Evolutionary conservation across 2,329 filamentous ascomycete genomes (phyloP).

Genomic region (Fusarium heterosporum): DNA sequence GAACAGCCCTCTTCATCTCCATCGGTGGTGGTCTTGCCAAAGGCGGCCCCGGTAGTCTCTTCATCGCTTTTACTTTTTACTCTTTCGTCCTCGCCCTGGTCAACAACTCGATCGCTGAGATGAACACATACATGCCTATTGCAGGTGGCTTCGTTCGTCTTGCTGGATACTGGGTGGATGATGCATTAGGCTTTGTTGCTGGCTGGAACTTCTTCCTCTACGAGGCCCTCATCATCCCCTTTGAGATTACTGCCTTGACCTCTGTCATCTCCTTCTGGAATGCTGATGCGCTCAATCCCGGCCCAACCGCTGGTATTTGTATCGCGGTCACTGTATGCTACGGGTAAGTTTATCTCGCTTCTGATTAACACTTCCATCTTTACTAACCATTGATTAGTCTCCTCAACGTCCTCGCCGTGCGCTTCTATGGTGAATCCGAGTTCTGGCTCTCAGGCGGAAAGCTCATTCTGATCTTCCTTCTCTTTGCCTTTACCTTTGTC

Average conservation of each 20-base stretch:
- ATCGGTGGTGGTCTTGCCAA: slow-evolving; percentile 39
- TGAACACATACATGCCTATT: slow-evolving; percentile 38
- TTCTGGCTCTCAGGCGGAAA: slow-evolving; percentile 63
- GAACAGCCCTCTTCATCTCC: slow-evolving; percentile 40
- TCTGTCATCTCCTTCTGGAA: slow-evolving; percentile 64
- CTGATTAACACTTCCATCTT: too few relatives aligned
- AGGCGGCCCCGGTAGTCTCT: slow-evolving; percentile 31
- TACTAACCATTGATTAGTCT: slow-evolving; percentile 32
- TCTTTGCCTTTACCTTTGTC: slow-evolving; percentile 70
- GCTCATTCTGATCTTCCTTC: slow-evolving; percentile 46
- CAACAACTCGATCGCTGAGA: slow-evolving; percentile 39
- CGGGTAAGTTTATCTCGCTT: slow-evolving; percentile 27
- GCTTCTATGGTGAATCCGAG: slow-evolving; percentile 58
- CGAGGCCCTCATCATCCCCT: slow-evolving; percentile 62
- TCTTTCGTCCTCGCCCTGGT: slow-evolving; percentile 31
- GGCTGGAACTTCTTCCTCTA: slow-evolving; percentile 49
- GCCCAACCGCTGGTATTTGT: slow-evolving; percentile 59
- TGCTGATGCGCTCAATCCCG: slow-evolving; percentile 48
- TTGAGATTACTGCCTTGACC: slow-evolving; percentile 63
- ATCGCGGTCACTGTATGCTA: slow-evolving; percentile 59
- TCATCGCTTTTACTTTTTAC: slow-evolving; percentile 30
- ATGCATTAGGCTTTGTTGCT: slow-evolving; percentile 33
- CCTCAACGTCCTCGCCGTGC: slow-evolving; percentile 57
- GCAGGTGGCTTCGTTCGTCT: slow-evolving; percentile 35
- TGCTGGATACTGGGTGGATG: slow-evolving; percentile 36